Percentiles rank a stretch among this genome's conserved stretches.
Conservation (phyloP, 169 alveolate genomes). For the Cryptosporidium andersoni region DNA sequence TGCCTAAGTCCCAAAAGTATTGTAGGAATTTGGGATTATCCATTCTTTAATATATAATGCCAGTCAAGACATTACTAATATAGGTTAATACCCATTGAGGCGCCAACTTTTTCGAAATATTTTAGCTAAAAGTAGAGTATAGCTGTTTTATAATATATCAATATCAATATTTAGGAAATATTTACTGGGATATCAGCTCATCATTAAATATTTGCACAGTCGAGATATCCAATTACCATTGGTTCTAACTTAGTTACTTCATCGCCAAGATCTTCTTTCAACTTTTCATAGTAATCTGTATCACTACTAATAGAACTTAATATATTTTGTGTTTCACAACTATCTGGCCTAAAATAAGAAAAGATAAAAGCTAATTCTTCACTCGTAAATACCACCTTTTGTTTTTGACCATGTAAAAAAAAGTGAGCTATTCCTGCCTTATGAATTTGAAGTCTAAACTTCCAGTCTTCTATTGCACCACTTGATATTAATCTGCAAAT, state of each 20-base stretch:
- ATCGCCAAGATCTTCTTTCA: conserved; percentile 2
- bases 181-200: neutral
- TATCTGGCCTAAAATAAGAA: conserved; percentile 22
- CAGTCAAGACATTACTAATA: conserved; percentile 67
- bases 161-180: neutral
- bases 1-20: conserved; percentile 69
- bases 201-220: conserved; percentile 53
- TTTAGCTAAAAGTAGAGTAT: neutral
- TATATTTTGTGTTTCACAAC: conserved; percentile 14
- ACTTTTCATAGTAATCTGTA: conserved; percentile 4
- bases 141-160: neutral
- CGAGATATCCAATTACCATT: conserved; percentile 49
- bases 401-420: conserved; percentile 33
- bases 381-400: conserved; percentile 15
- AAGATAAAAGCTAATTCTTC: conserved; percentile 38
- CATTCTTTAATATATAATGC: conserved; percentile 30
- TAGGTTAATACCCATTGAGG: neutral
- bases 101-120: neutral
- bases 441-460: conserved; percentile 66
- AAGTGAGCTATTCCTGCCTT: conserved; percentile 42
- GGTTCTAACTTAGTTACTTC: conserved; percentile 26
- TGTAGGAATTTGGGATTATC: conserved; percentile 69
- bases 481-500: conserved; percentile 17
- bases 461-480: conserved; percentile 59
- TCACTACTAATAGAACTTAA: conserved; percentile 4